Percentiles rank a stretch among this genome's conserved stretches.
These are phyloP conservation scores for Colletotrichum tanaceti DNA, from an alignment of 2,329 filamentous ascomycete genomes.

Conservation along the genomic window DNA sequence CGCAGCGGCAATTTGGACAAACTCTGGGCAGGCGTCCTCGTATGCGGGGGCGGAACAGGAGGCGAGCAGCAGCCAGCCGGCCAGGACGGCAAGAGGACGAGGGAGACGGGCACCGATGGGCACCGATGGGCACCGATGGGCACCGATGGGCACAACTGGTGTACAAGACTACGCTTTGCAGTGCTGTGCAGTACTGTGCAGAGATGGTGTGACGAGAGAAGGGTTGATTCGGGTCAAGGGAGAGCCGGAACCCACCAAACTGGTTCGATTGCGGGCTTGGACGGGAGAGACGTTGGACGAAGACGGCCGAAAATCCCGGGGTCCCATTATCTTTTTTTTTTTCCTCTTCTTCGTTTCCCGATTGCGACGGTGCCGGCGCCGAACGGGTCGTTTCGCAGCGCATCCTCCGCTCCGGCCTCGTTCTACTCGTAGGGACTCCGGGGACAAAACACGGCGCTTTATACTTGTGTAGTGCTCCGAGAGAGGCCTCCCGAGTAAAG, in stretches of 20 bases:
- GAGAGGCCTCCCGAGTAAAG: slow-evolving; percentile 35
- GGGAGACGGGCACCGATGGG: too few species aligned
- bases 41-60: slow-evolving; percentile 18
- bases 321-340: neutral
- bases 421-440: neutral
- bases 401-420: neutral
- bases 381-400: neutral
- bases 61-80: slow-evolving; percentile 7
- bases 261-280: slow-evolving; percentile 24
- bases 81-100: neutral
- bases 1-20: slow-evolving; percentile 25
- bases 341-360: neutral
- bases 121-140: neutral
- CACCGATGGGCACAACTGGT: neutral
- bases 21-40: slow-evolving; percentile 31
- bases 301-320: neutral
- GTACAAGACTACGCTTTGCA: neutral
- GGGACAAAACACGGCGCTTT: slow-evolving; percentile 38
- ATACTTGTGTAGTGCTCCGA: slow-evolving; percentile 29
- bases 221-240: slow-evolving; percentile 12
- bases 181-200: neutral
- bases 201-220: slow-evolving; percentile 30
- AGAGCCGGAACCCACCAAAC: slow-evolving; percentile 20
- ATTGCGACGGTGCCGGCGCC: slow-evolving; percentile 5
- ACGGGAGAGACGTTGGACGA: neutral